Evolutionary conservation across 1,284 basidiomycete genomes (phyloP).

Genomic region (Sphaerobolus stellatus): DNA sequence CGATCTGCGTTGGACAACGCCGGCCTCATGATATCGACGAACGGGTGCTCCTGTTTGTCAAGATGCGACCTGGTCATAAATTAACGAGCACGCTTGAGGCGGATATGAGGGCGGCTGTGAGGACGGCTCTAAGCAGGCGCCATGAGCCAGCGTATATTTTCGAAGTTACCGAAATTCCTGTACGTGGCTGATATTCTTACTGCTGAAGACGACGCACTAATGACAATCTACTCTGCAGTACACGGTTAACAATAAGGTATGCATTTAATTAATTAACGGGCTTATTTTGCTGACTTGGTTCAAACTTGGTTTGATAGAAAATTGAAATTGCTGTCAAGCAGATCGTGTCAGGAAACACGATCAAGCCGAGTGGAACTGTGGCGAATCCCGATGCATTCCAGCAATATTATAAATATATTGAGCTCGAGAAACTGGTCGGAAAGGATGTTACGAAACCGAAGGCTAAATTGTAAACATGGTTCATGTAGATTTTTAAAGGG

Average conservation of each 20-base stretch:
- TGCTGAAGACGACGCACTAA: neutral
- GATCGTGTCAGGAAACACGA: slow-evolving; percentile 59
- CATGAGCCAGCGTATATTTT: slow-evolving; percentile 73
- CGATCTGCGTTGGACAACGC: slow-evolving; percentile 80
- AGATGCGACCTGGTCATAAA: slow-evolving; percentile 59
- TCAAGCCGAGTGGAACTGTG: slow-evolving; percentile 67
- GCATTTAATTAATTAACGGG: neutral
- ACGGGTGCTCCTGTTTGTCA: slow-evolving; percentile 82
- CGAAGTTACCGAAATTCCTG: slow-evolving; percentile 62
- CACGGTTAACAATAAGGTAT: slow-evolving; percentile 61
- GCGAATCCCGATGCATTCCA: slow-evolving; percentile 65
- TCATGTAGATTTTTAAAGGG: too few species aligned
- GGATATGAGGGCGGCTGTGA: slow-evolving; percentile 59
- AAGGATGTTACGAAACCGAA: neutral
- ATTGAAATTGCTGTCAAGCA: slow-evolving; percentile 75
- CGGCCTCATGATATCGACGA: slow-evolving; percentile 74
- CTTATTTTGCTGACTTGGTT: neutral
- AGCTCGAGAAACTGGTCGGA: slow-evolving; percentile 37
- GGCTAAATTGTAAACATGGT: too few species aligned
- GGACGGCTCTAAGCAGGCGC: slow-evolving; percentile 64
- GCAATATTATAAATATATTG: slow-evolving; percentile 59
- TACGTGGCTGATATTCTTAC: slow-evolving; percentile 33
- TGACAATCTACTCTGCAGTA: slow-evolving; percentile 41
- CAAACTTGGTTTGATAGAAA: slow-evolving; percentile 36
- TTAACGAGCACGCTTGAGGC: slow-evolving; percentile 50